Percentiles rank a stretch among this genome's conserved stretches.
Conservation (phyloP, 2,329 filamentous ascomycete species). For the Aspergillus japonicus region DNA sequence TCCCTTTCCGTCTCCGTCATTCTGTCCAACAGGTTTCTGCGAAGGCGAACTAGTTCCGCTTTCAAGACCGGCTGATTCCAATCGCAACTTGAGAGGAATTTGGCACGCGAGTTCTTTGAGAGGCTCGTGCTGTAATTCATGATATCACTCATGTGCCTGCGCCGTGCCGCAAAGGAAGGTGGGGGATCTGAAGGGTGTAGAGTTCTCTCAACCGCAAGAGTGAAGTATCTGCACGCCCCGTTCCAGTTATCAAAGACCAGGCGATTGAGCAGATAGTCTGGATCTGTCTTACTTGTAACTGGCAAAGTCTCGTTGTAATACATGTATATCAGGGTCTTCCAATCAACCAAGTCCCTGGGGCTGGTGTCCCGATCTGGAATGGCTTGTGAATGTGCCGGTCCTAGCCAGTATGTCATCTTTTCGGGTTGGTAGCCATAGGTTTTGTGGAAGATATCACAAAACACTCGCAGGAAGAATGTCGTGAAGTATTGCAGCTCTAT, state of each 20-base stretch:
- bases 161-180: slow-evolving; percentile 33
- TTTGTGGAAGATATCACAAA: slow-evolving; percentile 87
- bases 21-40: slow-evolving; percentile 81
- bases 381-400: slow-evolving; percentile 51
- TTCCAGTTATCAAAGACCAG: slow-evolving; percentile 59
- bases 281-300: slow-evolving; percentile 46
- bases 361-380: slow-evolving; percentile 7
- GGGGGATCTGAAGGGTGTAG: slow-evolving; percentile 36
- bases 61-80: slow-evolving; percentile 77
- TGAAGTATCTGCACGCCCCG: slow-evolving; percentile 60
- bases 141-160: slow-evolving; percentile 61
- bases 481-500: slow-evolving; percentile 58
- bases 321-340: slow-evolving; percentile 37
- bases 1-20: slow-evolving; percentile 52
- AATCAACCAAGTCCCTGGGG: slow-evolving; percentile 44
- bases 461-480: slow-evolving; percentile 71
- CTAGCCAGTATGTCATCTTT: slow-evolving; percentile 80
- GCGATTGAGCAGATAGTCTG: slow-evolving; percentile 45
- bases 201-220: slow-evolving; percentile 34
- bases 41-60: slow-evolving; percentile 69
- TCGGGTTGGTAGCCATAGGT: slow-evolving; percentile 63
- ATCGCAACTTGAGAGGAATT: slow-evolving; percentile 52
- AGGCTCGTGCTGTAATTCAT: slow-evolving; percentile 81
- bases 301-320: slow-evolving; percentile 40
- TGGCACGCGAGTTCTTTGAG: slow-evolving; percentile 59